Conservation (phyloP, 306 rosid species). For the Arachis stenosperma region DNA sequence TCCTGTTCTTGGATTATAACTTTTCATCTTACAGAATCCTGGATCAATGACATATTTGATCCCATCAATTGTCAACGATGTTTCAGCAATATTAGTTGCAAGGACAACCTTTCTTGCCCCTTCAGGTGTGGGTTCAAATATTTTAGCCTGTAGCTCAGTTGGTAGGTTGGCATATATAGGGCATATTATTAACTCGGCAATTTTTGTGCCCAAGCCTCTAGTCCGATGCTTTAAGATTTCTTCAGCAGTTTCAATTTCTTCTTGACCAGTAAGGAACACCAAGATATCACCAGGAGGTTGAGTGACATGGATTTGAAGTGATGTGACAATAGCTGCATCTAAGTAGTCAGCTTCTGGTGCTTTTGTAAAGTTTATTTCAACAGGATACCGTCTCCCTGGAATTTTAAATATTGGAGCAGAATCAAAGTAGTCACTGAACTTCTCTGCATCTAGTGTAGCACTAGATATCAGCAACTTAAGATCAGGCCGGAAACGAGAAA, state of each 20-base stretch:
- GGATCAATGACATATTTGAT: constrained; percentile 97
- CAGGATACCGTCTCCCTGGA: constrained; percentile 93
- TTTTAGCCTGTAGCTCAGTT: constrained; percentile 90
- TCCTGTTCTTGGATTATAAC: constrained; percentile 89
- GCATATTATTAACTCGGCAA: constrained; percentile 90
- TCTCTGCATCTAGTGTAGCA: constrained; percentile 96
- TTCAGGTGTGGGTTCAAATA: constrained; percentile 96
- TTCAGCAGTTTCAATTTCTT: constrained; percentile 96
- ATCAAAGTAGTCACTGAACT: constrained; percentile 92
- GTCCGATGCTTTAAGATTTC: constrained; percentile 91
- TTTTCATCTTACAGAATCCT: constrained; percentile 81
- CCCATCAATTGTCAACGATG: constrained; percentile 95
- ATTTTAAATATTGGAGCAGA: constrained; percentile 94
- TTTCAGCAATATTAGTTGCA: constrained; percentile 97
- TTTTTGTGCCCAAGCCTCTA: constrained; percentile 88
- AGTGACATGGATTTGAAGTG: constrained; percentile 92
- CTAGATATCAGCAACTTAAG: constrained; percentile 92
- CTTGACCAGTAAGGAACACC: constrained; percentile 95
- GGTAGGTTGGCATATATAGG: constrained; percentile 98
- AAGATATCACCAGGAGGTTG: constrained; percentile 89
- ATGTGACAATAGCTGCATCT: constrained; percentile 93
- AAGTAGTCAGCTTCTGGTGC: constrained; percentile 98
- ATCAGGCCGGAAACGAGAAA: constrained; percentile 90
- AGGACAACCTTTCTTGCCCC: constrained; percentile 96
- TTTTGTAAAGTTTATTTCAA: constrained; percentile 83